Evolutionary conservation across 2,329 filamentous ascomycete species (phyloP).

Genomic region (Penicillium capsulatum): DNA sequence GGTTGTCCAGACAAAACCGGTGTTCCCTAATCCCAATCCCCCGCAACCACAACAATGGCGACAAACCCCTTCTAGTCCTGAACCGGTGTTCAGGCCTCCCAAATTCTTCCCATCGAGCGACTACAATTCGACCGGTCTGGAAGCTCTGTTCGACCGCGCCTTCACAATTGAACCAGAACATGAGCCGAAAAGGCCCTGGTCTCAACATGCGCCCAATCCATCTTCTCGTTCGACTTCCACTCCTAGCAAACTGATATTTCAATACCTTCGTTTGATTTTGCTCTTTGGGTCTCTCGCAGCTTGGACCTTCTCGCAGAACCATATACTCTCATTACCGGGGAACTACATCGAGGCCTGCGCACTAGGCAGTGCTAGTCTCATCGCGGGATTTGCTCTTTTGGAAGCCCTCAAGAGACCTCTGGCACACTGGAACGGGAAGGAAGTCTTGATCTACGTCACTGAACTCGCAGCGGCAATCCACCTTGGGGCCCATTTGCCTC

Average conservation of each 20-base stretch:
- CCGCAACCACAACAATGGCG: slow-evolving; percentile 19
- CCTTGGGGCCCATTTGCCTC: slow-evolving; percentile 35
- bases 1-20: slow-evolving; percentile 36
- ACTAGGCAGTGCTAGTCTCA: slow-evolving; percentile 38
- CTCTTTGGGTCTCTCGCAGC: slow-evolving; percentile 29
- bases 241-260: slow-evolving; percentile 22
- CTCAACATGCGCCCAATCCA: slow-evolving; percentile 10
- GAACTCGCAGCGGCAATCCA: slow-evolving; percentile 39
- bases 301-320: slow-evolving; percentile 34
- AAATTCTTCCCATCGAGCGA: slow-evolving; percentile 45
- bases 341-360: slow-evolving; percentile 38
- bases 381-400: slow-evolving; percentile 40
- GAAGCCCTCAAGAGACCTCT: slow-evolving; percentile 37
- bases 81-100: slow-evolving; percentile 41
- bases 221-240: slow-evolving; percentile 8
- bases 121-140: slow-evolving; percentile 44
- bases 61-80: slow-evolving; percentile 15
- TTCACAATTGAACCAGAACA: slow-evolving; percentile 40
- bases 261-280: slow-evolving; percentile 29
- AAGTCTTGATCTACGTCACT: slow-evolving; percentile 37
- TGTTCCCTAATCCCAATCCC: slow-evolving; percentile 31
- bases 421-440: slow-evolving; percentile 36
- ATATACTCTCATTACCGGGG: slow-evolving; percentile 29
- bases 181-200: slow-evolving; percentile 19
- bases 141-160: slow-evolving; percentile 44